Evolutionary conservation across 257 asterid species (phyloP).

Genomic region (Nicotiana tabacum): DNA sequence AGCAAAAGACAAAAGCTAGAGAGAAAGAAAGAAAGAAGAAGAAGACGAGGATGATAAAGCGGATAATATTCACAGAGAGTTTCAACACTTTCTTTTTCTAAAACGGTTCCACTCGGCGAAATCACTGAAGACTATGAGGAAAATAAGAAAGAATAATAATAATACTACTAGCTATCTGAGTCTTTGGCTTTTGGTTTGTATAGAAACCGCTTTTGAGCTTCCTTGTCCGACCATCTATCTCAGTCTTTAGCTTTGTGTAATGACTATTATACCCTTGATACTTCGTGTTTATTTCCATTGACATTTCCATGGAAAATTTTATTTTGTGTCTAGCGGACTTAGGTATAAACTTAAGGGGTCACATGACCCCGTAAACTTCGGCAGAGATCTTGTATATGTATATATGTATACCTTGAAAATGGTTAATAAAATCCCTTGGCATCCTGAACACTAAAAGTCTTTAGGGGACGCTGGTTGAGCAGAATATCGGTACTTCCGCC

Average conservation of each 20-base stretch:
- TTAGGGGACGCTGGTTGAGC: too few relatives aligned
- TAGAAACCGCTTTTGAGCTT: slow-evolving; percentile 23
- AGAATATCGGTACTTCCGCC: too few relatives aligned
- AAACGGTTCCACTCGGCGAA: slow-evolving; percentile 13
- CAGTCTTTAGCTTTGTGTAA: background rate
- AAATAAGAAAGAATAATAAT: background rate
- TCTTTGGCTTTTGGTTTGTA: background rate
- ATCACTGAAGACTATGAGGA: background rate
- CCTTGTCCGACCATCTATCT: slow-evolving; percentile 33
- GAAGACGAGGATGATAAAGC: background rate
- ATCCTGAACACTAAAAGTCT: too few relatives aligned
- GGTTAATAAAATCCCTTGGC: too few relatives aligned
- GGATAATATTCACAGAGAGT: background rate
- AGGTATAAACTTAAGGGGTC: too few relatives aligned
- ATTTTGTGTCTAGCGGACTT: too few relatives aligned
- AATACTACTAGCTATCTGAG: background rate
- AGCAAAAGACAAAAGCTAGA: background rate
- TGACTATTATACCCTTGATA: background rate
- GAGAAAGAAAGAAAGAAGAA: background rate
- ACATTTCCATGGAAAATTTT: background rate
- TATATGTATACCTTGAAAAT: too few relatives aligned
- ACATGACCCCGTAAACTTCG: too few relatives aligned
- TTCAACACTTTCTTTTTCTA: background rate
- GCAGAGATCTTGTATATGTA: too few relatives aligned
- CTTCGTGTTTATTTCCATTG: slow-evolving; percentile 16